Base-by-base conservation (phyloP, 208 protist genomes). In the Trypanosoma lewisi region DNA sequence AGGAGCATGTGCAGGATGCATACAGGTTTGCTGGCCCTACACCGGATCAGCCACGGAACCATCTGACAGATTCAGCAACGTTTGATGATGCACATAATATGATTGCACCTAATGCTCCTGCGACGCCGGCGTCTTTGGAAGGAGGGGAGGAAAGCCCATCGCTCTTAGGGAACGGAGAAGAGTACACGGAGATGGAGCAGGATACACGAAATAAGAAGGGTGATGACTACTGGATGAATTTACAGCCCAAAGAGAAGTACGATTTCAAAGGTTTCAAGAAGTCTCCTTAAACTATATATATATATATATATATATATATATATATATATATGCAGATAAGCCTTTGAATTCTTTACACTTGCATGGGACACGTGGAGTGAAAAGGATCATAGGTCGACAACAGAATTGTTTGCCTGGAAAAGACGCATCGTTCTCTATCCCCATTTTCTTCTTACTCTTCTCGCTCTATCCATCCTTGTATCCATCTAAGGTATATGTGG, bases 181-280 rank as follows among this genome's bases (percentile, higher is more conserved):
- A 91, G 69, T 96, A 88, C 60, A 84, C 73, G 48, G 85, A 93
- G 60, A 28, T 85, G 50, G 90, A 90, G 31, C 73, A 89, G 39
- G 90, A 96, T 61, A 83, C 42, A 33, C 73, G 90, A 25, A 73
- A 83, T 51, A 96, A 96, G 79, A 94, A 94, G 75, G 90, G 90
- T 56, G 90, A 96, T 66, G 90, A 96, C 51, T 96, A 91, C 73
- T 96, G 90, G 90, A 96, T 94, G 90, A 96, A 96, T 65, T 70
- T 92, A 49, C 74, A 96, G 75, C 90, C 90, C 2, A 78, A 83
- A 39, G 87, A 89, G 57, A 88, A 93, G 70, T 96, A 96, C 63
- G 85, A 96, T 63, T 96, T 87, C 72, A 94, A 94, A 73, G 85
- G 86, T 33, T 72, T 96, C 30, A 92, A 90, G 52, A 94, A 93